These are phyloP conservation scores for Karstenula rhodostoma DNA, from an alignment of 2,329 filamentous ascomycete species.

Conservation along the genomic window DNA sequence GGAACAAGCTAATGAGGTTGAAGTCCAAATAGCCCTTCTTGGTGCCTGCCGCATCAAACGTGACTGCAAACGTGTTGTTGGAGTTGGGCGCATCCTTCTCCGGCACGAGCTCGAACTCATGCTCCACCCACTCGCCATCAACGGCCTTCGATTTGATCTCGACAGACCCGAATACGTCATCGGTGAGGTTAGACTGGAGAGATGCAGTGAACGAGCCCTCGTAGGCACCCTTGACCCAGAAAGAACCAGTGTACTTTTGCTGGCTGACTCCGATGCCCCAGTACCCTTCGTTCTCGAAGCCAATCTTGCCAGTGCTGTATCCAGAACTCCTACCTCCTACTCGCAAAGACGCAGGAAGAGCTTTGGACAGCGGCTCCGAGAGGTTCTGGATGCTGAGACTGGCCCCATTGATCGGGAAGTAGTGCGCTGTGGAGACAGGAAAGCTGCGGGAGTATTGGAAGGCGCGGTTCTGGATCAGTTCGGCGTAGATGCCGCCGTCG, in stretches of 20 bases:
- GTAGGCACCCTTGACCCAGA: conserved; percentile 55
- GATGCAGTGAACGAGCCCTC: conserved; percentile 49
- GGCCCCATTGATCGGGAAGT: conserved; percentile 45
- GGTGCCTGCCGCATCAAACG: conserved; percentile 54
- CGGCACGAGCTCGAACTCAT: conserved; percentile 49
- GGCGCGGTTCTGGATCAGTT: conserved; percentile 74
- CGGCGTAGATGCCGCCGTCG: conserved; percentile 76
- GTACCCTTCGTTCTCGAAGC: conserved; percentile 60
- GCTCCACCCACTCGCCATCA: conserved; percentile 50
- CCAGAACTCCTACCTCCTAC: conserved; percentile 49
- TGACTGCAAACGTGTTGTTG: conserved; percentile 62
- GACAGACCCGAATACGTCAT: conserved; percentile 52
- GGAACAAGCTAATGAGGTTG: conserved; percentile 62
- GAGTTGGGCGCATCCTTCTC: conserved; percentile 52
- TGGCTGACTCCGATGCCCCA: conserved; percentile 61
- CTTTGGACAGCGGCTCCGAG: conserved; percentile 53
- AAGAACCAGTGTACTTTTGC: conserved; percentile 60
- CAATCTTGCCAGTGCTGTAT: conserved; percentile 49
- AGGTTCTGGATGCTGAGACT: conserved; percentile 50
- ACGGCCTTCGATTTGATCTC: conserved; percentile 40
- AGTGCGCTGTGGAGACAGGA: conserved; percentile 37
- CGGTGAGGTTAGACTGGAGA: conserved; percentile 51
- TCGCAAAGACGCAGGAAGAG: conserved; percentile 54
- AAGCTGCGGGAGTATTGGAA: conserved; percentile 63
- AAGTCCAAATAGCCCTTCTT: conserved; percentile 50